phyloP scores from a whole-genome alignment of 1,284 basidiomycete genomes.

The Austropuccinia psidii region DNA sequence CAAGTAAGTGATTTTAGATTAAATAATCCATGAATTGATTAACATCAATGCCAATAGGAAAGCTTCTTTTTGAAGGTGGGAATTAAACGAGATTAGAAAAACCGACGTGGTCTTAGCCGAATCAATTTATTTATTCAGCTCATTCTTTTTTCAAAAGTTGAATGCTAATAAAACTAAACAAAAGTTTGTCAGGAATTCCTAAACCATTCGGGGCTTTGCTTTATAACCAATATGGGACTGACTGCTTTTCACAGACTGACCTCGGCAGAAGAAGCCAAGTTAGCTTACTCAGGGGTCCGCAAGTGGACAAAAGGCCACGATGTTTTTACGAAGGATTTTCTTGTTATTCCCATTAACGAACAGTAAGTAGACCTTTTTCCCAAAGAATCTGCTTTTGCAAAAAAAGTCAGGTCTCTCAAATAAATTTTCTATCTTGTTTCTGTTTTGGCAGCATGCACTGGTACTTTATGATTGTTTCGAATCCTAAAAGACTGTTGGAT shows the following conservation, averaged over 20 bases:
- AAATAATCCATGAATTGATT: too few species aligned
- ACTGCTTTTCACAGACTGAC: conserved; percentile 6
- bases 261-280: conserved; percentile 40
- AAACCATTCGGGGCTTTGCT: not conserved
- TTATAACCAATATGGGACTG: not conserved
- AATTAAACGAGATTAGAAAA: conserved; percentile 41
- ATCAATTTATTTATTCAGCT: conserved; percentile 83
- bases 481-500: conserved; percentile 56
- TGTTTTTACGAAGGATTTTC: conserved; percentile 80
- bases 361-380: conserved; percentile 55
- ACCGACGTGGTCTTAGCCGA: conserved; percentile 59
- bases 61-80: conserved; percentile 54
- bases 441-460: conserved; percentile 67
- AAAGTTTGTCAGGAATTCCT: conserved; percentile 54
- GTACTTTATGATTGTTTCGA: conserved; percentile 90
- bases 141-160: conserved; percentile 96
- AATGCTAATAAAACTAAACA: conserved; percentile 53
- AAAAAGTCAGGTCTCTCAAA: conserved; percentile 1
- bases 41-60: not conserved
- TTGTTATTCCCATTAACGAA: conserved; percentile 95
- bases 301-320: conserved; percentile 78
- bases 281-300: conserved; percentile 70
- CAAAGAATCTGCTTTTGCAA: too few species aligned
- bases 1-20: conserved; percentile 57
- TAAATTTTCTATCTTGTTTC: not conserved